A percentile compares a stretch with the other conserved stretches of the same genome.
Evolutionary conservation across 257 asterid species (phyloP).

Genomic region (Fraxinus pennsylvanica): DNA sequence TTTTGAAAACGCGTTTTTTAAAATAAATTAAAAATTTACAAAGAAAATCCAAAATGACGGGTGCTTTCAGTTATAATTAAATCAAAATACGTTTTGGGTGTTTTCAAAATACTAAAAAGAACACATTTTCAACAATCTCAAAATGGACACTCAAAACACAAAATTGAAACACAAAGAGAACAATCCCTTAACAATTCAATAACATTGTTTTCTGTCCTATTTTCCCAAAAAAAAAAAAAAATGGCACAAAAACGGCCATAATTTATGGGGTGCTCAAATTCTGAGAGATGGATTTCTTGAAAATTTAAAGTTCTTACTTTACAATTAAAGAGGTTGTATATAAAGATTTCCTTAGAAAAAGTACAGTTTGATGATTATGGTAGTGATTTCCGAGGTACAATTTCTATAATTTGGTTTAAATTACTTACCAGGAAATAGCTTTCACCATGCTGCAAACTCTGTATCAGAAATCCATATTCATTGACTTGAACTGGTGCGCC

Average conservation of each 20-base stretch:
- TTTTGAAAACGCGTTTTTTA: too few relatives aligned
- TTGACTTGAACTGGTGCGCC: conserved; percentile 57
- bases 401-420: not conserved
- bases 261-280: not conserved
- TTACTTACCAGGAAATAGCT: conserved; percentile 72
- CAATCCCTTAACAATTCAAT: not conserved
- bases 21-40: too few relatives aligned
- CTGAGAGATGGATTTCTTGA: not conserved
- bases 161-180: too few relatives aligned
- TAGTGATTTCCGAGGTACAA: conserved; percentile 33
- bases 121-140: too few relatives aligned
- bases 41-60: too few relatives aligned
- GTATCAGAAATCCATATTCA: conserved; percentile 54
- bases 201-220: too few relatives aligned
- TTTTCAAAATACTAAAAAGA: too few relatives aligned
- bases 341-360: not conserved
- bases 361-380: conserved; percentile 26
- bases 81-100: too few relatives aligned
- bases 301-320: not conserved
- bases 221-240: too few relatives aligned
- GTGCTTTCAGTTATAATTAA: too few relatives aligned
- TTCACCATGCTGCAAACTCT: conserved; percentile 69
- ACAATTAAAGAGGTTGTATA: too few relatives aligned
- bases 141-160: too few relatives aligned
- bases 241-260: not conserved